phyloP scores from a whole-genome alignment of 371 early-diverging fungal species.

The Rhizopus delemar region DNA sequence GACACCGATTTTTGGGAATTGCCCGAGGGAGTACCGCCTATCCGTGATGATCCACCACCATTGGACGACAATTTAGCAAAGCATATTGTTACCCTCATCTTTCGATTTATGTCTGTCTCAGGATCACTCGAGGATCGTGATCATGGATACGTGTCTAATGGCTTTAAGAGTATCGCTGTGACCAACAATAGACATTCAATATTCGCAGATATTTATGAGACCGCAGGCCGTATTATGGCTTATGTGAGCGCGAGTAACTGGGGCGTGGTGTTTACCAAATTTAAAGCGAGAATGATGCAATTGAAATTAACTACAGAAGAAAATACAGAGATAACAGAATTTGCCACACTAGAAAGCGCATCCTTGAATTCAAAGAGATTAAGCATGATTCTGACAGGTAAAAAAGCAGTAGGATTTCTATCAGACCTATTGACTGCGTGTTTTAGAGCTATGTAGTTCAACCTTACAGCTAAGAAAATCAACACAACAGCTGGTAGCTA shows the following conservation, averaged over 20 bases:
- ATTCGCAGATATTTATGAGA: constrained; percentile 53
- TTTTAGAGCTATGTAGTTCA: constrained; percentile 53
- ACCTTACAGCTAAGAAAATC: constrained; percentile 59
- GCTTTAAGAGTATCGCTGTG: constrained; percentile 24
- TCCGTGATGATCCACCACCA: constrained; percentile 66
- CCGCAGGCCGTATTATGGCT: constrained; percentile 68
- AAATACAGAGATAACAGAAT: constrained; percentile 67
- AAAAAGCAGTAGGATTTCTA: not conserved
- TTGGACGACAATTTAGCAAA: constrained; percentile 70
- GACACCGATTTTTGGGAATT: not conserved
- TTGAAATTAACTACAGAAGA: constrained; percentile 58
- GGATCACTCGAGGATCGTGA: constrained; percentile 26
- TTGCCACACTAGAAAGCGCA: constrained; percentile 62
- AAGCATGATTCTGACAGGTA: constrained; percentile 66
- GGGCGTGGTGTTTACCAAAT: constrained; percentile 66
- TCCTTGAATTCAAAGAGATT: constrained; percentile 66
- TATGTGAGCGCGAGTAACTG: constrained; percentile 81
- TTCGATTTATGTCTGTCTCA: constrained; percentile 59
- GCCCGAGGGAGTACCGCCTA: constrained; percentile 15
- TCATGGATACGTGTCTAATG: constrained; percentile 28
- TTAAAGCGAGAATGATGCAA: constrained; percentile 55
- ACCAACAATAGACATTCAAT: constrained; percentile 25
- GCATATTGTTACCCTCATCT: constrained; percentile 58
- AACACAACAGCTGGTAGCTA: constrained; percentile 63
- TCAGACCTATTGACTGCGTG: not conserved